These are phyloP conservation scores for Diplodia seriata DNA, from an alignment of 2,329 filamentous ascomycete species.

Conservation along the genomic window DNA sequence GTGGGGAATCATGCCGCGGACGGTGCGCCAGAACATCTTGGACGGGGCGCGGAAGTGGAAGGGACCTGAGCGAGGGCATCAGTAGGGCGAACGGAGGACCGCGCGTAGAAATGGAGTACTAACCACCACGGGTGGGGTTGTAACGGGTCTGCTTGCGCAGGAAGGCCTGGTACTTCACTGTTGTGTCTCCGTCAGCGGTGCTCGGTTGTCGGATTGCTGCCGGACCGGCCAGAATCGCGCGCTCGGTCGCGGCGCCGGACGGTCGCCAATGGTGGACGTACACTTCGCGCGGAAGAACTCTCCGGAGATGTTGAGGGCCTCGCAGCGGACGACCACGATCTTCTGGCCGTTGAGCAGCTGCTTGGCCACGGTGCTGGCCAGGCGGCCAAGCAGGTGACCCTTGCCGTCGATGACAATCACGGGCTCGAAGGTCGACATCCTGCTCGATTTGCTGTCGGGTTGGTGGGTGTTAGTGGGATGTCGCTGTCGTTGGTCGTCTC, in stretches of 20 bases:
- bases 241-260: neutral
- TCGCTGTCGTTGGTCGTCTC: slow-evolving; percentile 34
- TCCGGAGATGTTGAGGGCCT: slow-evolving; percentile 99
- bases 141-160: slow-evolving; percentile 99
- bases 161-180: slow-evolving; percentile 99
- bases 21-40: slow-evolving; percentile 99
- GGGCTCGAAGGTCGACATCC: slow-evolving; percentile 71
- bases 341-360: slow-evolving; percentile 99
- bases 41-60: slow-evolving; percentile 99
- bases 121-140: slow-evolving; percentile 98
- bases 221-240: slow-evolving; percentile 14
- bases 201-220: slow-evolving; percentile 52
- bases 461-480: slow-evolving; percentile 33
- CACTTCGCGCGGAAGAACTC: slow-evolving; percentile 99
- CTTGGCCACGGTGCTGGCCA: slow-evolving; percentile 98
- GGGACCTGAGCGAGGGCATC: slow-evolving; percentile 68
- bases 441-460: slow-evolving; percentile 44
- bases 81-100: slow-evolving; percentile 28
- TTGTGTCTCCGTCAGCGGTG: slow-evolving; percentile 49
- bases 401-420: slow-evolving; percentile 99
- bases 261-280: slow-evolving; percentile 66
- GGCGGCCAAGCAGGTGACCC: slow-evolving; percentile 98
- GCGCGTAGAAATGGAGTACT: slow-evolving; percentile 50
- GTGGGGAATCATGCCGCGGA: slow-evolving; percentile 99
- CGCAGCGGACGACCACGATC: slow-evolving; percentile 98